These are phyloP conservation scores for Coelastrella sp. DNA, from an alignment of 139 green algal species.

Conservation along the genomic window DNA sequence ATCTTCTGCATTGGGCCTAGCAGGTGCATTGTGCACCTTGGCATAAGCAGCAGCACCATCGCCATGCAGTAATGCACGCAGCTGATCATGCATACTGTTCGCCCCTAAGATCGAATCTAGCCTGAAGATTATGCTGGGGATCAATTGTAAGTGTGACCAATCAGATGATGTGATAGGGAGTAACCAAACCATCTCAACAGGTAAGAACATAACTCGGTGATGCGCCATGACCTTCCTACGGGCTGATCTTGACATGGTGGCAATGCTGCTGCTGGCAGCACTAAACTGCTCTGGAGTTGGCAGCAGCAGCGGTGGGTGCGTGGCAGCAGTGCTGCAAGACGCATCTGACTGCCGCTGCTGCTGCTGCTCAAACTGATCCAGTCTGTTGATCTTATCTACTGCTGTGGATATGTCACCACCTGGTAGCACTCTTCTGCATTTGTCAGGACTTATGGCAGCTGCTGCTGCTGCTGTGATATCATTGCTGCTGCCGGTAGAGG, in stretches of 20 bases:
- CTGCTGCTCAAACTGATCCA: not conserved
- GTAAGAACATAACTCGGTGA: slow-evolving; percentile 38
- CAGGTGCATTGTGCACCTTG: slow-evolving; percentile 12
- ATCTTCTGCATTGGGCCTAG: not conserved
- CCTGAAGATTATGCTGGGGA: slow-evolving; percentile 35
- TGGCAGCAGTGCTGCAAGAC: not conserved
- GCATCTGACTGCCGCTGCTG: slow-evolving; percentile 4
- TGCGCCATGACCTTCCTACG: slow-evolving; percentile 15
- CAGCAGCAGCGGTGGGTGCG: not conserved
- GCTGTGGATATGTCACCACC: slow-evolving; percentile 3
- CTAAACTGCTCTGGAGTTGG: not conserved
- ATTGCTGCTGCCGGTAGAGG: not conserved
- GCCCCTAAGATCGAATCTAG: slow-evolving; percentile 15
- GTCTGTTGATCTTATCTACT: slow-evolving; percentile 4
- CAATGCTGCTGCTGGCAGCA: not conserved
- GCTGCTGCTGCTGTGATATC: not conserved
- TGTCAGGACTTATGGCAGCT: not conserved
- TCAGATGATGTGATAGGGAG: slow-evolving; percentile 4
- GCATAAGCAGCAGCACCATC: slow-evolving; percentile 30
- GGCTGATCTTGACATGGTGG: not conserved
- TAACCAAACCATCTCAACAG: slow-evolving; percentile 44
- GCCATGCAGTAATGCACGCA: slow-evolving; percentile 20
- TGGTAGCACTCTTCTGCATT: not conserved
- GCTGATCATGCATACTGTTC: slow-evolving; percentile 30
- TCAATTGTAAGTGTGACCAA: slow-evolving; percentile 32